Conservation (phyloP, 2,329 filamentous ascomycete genomes). For the Hyphodiscus sp. region DNA sequence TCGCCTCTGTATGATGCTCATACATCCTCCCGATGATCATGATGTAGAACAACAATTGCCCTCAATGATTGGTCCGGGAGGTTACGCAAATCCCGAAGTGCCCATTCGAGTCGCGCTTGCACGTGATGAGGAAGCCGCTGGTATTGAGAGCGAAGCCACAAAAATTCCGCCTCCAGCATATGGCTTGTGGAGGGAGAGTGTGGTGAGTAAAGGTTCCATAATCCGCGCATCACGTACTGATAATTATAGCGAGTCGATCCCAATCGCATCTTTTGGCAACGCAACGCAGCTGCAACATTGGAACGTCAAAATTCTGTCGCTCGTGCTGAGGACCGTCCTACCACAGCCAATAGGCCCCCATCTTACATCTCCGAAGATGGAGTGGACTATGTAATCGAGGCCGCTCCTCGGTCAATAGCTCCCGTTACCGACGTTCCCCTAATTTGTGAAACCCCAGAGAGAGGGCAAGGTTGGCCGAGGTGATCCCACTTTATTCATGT, state of each 20-base stretch:
- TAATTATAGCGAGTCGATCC: conserved; percentile 63
- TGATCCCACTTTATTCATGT: neutral
- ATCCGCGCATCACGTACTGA: conserved; percentile 6
- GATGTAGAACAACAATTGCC: conserved; percentile 32
- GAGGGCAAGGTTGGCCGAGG: conserved; percentile 9
- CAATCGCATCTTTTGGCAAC: conserved; percentile 74
- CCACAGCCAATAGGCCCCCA: conserved; percentile 52
- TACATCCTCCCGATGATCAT: conserved; percentile 34
- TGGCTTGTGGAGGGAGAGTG: conserved; percentile 75
- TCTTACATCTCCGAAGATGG: conserved; percentile 74
- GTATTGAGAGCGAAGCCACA: conserved; percentile 46
- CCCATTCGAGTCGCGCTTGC: conserved; percentile 74
- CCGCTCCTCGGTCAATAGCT: conserved; percentile 51
- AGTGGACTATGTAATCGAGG: conserved; percentile 64
- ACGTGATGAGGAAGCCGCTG: conserved; percentile 64
- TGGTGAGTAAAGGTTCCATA: conserved; percentile 49
- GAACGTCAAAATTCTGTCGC: conserved; percentile 11
- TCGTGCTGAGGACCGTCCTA: conserved; percentile 15
- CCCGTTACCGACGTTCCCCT: conserved; percentile 40
- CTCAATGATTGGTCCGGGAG: conserved; percentile 48
- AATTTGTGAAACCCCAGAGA: conserved; percentile 44
- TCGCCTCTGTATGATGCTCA: conserved; percentile 61
- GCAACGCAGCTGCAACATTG: conserved; percentile 40
- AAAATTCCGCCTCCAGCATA: conserved; percentile 73
- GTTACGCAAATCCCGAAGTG: conserved; percentile 62